Base-by-base conservation (phyloP, 345 rosid genomes). In the Pistacia atlantica region DNA sequence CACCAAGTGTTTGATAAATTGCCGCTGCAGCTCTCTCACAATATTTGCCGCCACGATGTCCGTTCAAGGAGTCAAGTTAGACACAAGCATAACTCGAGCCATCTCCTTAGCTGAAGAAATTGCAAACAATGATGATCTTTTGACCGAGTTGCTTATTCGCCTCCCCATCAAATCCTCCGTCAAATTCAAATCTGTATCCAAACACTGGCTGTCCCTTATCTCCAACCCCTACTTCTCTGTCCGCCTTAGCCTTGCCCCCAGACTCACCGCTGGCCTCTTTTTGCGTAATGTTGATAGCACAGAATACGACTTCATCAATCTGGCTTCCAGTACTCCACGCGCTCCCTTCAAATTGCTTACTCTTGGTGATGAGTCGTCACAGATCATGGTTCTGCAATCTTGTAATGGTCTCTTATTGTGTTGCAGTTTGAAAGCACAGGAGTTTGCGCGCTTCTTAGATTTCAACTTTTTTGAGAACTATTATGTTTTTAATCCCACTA, bases 331-430 rank as follows among this genome's bases (percentile, higher is more conserved):
- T 3, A 67, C 35, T 56, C 73, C 72, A 57, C 38, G 4, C 1
- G 16, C 72, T 64, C 79, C 79, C 0, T 79, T 75, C 18, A 31
- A 31, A 49, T 54, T 69, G 14, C 73, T 88, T 37, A 55, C 75
- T 20, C 79, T 85, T 16, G 46, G 45, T 45, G 75, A 80, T 67
- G 76, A 84, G 49, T 46, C 81, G 2, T 56, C 77, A 1, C 75
- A 52, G 5, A 85, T 88, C 66, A 46, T 38, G 42, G 72, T 85
- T 51, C 18, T 78, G 14, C 84, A 85, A 17, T 90, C 90, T 48
- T 83, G 89, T 76, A 88, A 85, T 70, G 90, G 93, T 12, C 84
- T 86, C 42, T 75, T 90, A 8, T 74, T 88, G 17, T 86, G 89
- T 71, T 54, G 25, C 56, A 84, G 83, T 74, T 9, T 49, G 54